Evolutionary conservation across 2,329 filamentous ascomycete species (phyloP).

Genomic region (Penicillium sclerotiorum): DNA sequence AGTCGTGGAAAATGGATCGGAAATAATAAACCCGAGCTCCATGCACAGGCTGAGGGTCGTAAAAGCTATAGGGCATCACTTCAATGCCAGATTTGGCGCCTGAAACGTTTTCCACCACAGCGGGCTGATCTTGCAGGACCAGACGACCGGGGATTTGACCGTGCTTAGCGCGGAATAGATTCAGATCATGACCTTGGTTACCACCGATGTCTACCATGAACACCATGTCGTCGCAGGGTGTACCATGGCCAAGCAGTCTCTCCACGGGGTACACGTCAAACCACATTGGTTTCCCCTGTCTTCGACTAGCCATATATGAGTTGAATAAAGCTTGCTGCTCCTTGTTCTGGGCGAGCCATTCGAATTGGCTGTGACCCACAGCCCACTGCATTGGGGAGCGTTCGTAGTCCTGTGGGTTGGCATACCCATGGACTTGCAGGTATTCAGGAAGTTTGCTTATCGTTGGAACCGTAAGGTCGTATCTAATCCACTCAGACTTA

Average conservation of each 20-base stretch:
- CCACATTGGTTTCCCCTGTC: constrained; percentile 34
- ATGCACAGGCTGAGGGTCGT: constrained; percentile 36
- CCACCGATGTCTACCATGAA: constrained; percentile 49
- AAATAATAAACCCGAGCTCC: constrained; percentile 41
- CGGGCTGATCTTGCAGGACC: constrained; percentile 46
- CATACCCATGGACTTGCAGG: constrained; percentile 29
- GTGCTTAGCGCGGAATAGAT: constrained; percentile 33
- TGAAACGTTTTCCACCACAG: constrained; percentile 19
- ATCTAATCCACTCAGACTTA: too few relatives aligned
- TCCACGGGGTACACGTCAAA: constrained; percentile 36
- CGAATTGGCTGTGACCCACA: constrained; percentile 37
- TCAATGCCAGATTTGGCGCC: constrained; percentile 24
- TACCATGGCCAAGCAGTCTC: constrained; percentile 25
- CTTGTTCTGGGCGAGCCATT: constrained; percentile 32
- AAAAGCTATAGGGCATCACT: constrained; percentile 37
- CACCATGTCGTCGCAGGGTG: constrained; percentile 28
- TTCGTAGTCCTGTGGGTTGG: constrained; percentile 31
- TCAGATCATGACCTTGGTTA: constrained; percentile 43
- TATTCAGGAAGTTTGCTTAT: constrained; percentile 36
- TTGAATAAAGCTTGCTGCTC: constrained; percentile 34
- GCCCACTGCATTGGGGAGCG: constrained; percentile 36
- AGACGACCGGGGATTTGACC: constrained; percentile 37
- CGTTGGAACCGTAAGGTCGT: constrained; percentile 35
- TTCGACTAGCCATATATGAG: constrained; percentile 38
- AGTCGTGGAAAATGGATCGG: constrained; percentile 43